These are phyloP conservation scores for Margaritispora aquatica DNA, from an alignment of 495 filamentous ascomycete genomes.

Conservation along the genomic window DNA sequence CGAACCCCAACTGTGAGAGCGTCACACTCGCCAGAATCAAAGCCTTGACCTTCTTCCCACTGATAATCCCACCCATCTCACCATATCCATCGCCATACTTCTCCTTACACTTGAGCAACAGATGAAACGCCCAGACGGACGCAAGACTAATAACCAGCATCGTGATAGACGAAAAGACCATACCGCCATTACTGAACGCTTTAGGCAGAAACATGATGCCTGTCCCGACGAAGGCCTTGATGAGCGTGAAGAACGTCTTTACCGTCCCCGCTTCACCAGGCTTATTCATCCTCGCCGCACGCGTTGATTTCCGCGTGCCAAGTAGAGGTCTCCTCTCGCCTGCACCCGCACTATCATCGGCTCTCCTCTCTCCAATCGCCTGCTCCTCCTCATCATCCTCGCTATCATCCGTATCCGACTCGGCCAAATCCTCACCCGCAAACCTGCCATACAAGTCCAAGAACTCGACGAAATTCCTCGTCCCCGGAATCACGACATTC, in stretches of 20 bases:
- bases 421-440: slow-evolving; percentile 63
- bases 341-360: too few species aligned
- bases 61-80: slow-evolving; percentile 51
- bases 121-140: slow-evolving; percentile 54
- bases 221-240: slow-evolving; percentile 40
- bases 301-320: slow-evolving; percentile 38
- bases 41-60: slow-evolving; percentile 41
- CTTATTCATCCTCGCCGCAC: slow-evolving; percentile 27
- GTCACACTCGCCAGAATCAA: slow-evolving; percentile 54
- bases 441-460: slow-evolving; percentile 65
- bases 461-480: slow-evolving; percentile 62
- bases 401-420: slow-evolving; percentile 54
- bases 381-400: slow-evolving; percentile 39
- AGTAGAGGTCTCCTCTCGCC: slow-evolving; percentile 49
- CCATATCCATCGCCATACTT: slow-evolving; percentile 54
- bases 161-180: slow-evolving; percentile 58
- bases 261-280: slow-evolving; percentile 48
- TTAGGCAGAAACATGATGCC: slow-evolving; percentile 41
- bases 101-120: slow-evolving; percentile 51
- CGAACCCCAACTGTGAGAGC: slow-evolving; percentile 62
- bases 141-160: slow-evolving; percentile 48
- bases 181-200: slow-evolving; percentile 60
- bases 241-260: slow-evolving; percentile 61
- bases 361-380: slow-evolving; percentile 29
- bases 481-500: slow-evolving; percentile 40